Evolutionary conservation across 1,139 yeast genomes (phyloP), one percentile per base, ranked within the genome.

Genomic region (Pichia sp.): DNA sequence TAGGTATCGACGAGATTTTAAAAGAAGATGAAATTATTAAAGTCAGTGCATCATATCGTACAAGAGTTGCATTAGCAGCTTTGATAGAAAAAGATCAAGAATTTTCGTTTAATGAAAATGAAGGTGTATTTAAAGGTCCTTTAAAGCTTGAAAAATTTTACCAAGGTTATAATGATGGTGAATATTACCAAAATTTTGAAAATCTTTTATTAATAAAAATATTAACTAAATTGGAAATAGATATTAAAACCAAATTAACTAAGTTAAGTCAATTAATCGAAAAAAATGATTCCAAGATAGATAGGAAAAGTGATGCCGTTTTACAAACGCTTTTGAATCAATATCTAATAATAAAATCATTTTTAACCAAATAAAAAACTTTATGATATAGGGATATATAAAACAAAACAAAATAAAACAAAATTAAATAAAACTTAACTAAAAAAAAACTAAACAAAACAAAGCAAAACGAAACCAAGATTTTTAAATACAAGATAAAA

Each of bases 61-160:
- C 89, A 0, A 80, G 80, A 49, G 79, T 90, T 4, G 96, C 89
- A 0, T 61, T 87, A 32, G 87, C 94, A 0, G 73, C 74, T 0
- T 49, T 74, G 2, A 82, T 79, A 52, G 84, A 78, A 46, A 58
- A 56, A 11, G 46, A 61, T 55, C 36, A 51, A 64, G 37, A 47
- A 40, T 44, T 71, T 66, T 25, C 8, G 9, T 34, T 22, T n/a
- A 24, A 39, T 23, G 37, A 43, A 12, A 7, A 6, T 3, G 29
- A 43, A 25, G 2, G 55, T 61, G 38, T 53, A 65, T 28, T 65
- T 39, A 37, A 64, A 53, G 30, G 57, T 23, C 53, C 58, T n/a
- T 50, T 46, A 29, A 53, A 63, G 30, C 42, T 67, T 7, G 48
- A 49, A 5, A 56, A 56, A 2, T 55, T 62, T 27, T 49, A 64